Evolutionary conservation across 768 basidiomycete genomes (phyloP).

Genomic region (Amanita polypyramis): DNA sequence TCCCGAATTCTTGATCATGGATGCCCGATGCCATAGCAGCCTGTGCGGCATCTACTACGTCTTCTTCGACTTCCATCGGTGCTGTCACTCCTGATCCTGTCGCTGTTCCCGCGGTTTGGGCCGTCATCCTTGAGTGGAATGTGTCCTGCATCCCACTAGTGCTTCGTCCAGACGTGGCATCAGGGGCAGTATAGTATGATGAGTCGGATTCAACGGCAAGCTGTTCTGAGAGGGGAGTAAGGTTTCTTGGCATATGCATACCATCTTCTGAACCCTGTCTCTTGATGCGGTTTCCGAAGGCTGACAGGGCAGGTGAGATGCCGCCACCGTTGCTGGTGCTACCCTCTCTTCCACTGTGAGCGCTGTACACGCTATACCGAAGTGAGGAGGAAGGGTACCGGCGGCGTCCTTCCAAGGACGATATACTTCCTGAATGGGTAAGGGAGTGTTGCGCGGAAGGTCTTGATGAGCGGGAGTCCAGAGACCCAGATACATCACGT

Average conservation of each 20-base stretch:
- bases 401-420: slow-evolving; percentile 36
- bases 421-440: slow-evolving; percentile 40
- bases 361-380: slow-evolving; percentile 1
- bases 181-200: slow-evolving; percentile 3
- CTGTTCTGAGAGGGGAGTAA: slow-evolving; percentile 9
- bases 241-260: slow-evolving; percentile 5
- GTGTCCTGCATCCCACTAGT: neutral
- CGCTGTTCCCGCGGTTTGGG: neutral
- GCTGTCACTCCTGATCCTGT: neutral
- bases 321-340: slow-evolving; percentile 9
- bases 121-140: neutral
- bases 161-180: neutral
- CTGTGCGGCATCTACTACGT: slow-evolving; percentile 3
- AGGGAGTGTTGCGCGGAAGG: slow-evolving; percentile 35
- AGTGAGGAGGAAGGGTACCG: slow-evolving; percentile 11
- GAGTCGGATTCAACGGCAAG: slow-evolving; percentile 9
- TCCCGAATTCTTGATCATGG: slow-evolving; percentile 6
- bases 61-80: slow-evolving; percentile 1
- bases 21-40: neutral
- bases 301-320: slow-evolving; percentile 40
- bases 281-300: slow-evolving; percentile 27
- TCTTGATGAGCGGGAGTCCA: slow-evolving; percentile 45
- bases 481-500: slow-evolving; percentile 28
- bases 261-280: slow-evolving; percentile 10
- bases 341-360: neutral